Base-by-base conservation (phyloP, 1,284 basidiomycete genomes). In the Tilletia caries region DNA sequence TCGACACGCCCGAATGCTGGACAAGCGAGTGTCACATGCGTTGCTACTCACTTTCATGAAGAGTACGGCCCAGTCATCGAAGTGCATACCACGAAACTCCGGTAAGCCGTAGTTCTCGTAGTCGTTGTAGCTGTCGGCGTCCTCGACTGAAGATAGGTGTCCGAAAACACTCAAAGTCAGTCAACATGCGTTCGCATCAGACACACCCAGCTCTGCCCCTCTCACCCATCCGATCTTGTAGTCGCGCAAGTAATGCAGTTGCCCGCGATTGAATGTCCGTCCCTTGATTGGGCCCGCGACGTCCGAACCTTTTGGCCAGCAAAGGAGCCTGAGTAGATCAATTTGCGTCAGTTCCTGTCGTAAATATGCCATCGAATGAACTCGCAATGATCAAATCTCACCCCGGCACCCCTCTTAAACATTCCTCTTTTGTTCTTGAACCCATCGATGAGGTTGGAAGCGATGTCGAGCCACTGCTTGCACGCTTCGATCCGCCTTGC, bases 21-120 rank as follows among this genome's bases (percentile, higher is more conserved):
- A 13, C 20, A 41, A 23, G 48, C 12, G 43, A 60, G 32, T 43
- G 27, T 15, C 23, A 27, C 12, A 43, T 27, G n/a, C 1, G 13
- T 41, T 41, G n/a, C 1, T 29, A 73, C 86, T 71, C 67, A 92
- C 93, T 86, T 93, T 91, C 86, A 95, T 89, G 76, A 94, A 90
- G 25, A 97, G 81, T 2, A 86, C 86, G 65, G 95, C 83, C 95
- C 95, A 98, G 66, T 92, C 89, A 70, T 91, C 90, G 74, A 93
- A 91, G 1, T 86, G 86, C n/a, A 96, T 86, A 0, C 91, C 91
- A 5, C 94, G 89, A 83, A 95, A 97, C 1, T 74, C 58, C 20
- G 68, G 58, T 72, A 68, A 58, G 34, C 72, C 72, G 25, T 73
- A 64, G 65, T 76, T 73, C 32, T 72, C 71, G 18, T 62, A 37